Conservation (phyloP, 2,329 filamentous ascomycete species). For the Epichloe coenophiala region DNA sequence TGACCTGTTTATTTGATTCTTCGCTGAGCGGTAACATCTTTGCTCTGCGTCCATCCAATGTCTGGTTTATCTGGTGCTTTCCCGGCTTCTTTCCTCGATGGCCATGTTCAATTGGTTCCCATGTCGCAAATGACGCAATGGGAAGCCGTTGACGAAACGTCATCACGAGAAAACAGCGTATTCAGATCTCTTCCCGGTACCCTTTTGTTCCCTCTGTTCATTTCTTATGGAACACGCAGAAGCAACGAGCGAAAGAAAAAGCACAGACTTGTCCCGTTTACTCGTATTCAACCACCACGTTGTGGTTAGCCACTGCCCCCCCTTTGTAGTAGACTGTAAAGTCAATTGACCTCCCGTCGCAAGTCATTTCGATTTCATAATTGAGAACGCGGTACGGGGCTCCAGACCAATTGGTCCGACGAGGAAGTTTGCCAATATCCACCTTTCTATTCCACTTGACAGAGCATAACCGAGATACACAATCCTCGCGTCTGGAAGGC, state of each 20-base stretch:
- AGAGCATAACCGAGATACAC: not conserved
- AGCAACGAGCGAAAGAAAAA: too few relatives aligned
- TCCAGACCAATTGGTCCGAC: accelerated
- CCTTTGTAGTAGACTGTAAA: constrained; percentile 1
- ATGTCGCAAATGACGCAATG: not conserved
- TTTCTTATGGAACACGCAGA: too few relatives aligned
- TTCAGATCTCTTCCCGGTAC: not conserved
- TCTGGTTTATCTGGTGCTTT: not conserved
- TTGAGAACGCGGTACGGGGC: not conserved
- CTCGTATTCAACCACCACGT: not conserved
- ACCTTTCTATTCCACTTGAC: not conserved
- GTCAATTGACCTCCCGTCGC: not conserved
- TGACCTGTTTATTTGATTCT: not conserved
- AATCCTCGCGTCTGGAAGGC: not conserved
- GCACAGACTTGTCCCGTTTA: not conserved
- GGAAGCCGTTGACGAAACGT: not conserved
- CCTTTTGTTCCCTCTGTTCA: not conserved
- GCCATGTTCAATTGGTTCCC: not conserved
- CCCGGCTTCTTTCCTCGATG: not conserved
- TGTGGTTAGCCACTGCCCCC: not conserved
- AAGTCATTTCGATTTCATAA: constrained; percentile 1
- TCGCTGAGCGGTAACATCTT: not conserved
- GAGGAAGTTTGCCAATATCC: not conserved
- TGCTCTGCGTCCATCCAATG: not conserved
- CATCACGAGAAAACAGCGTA: not conserved